Conservation (phyloP, 2,329 filamentous ascomycete species). For the Aspergillus hiratsukae region DNA sequence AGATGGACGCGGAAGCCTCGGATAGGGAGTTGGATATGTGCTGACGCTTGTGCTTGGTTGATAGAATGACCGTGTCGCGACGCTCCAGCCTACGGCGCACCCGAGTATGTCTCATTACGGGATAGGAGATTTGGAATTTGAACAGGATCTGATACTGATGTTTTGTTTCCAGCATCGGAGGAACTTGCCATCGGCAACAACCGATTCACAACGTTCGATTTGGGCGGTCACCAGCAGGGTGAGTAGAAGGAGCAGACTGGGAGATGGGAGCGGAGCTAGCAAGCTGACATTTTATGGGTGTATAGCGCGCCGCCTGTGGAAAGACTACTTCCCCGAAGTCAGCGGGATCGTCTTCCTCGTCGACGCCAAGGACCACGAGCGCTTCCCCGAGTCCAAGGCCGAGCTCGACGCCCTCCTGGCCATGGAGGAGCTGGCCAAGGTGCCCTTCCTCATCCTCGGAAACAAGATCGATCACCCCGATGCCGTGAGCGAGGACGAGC, state of each 20-base stretch:
- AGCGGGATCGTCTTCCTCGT: conserved; percentile 97
- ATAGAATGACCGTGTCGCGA: conserved; percentile 87
- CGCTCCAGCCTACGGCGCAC: conserved; percentile 85
- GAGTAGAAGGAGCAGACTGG: conserved; percentile 26
- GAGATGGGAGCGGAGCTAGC: not conserved
- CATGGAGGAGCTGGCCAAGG: conserved; percentile 95
- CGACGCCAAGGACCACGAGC: conserved; percentile 95
- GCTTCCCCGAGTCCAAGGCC: conserved; percentile 88
- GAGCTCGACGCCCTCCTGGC: conserved; percentile 92
- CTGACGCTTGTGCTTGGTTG: conserved; percentile 2
- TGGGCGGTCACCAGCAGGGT: conserved; percentile 90
- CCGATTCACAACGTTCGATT: conserved; percentile 90
- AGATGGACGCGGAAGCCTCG: not conserved
- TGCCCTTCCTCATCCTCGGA: conserved; percentile 90
- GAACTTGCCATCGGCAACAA: conserved; percentile 90
- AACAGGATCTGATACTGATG: conserved; percentile 8
- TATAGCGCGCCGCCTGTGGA: conserved; percentile 80
- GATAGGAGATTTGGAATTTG: not conserved
- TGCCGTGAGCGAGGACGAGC: conserved; percentile 90
- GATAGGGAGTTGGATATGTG: not conserved
- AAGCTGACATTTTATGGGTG: conserved; percentile 21
- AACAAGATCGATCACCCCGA: conserved; percentile 99
- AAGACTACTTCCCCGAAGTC: conserved; percentile 95
- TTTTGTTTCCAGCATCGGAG: conserved; percentile 64
- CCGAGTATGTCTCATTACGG: conserved; percentile 62